Evolutionary conservation across 2,329 filamentous ascomycete species (phyloP), one percentile per base, ranked within the genome.

Genomic region (Cladophialophora exuberans): DNA sequence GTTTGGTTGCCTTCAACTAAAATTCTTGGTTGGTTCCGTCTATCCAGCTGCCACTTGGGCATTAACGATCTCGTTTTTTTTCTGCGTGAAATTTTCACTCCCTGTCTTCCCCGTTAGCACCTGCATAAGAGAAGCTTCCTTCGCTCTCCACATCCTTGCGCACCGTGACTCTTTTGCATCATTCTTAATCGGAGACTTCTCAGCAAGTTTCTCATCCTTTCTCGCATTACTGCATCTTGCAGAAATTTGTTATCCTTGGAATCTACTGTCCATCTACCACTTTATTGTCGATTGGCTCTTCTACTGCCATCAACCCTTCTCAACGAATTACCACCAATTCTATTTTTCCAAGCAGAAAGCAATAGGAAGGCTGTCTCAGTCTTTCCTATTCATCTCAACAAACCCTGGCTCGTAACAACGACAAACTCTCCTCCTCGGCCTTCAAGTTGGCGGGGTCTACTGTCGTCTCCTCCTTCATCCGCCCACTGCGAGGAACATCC

Each of bases 381-480:
- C 61, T 61, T 62, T 63, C 62, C 52, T 63, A 62, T 56, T 55
- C 38, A 44, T 35, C 57, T 59, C 64, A 63, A 66, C 68, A n/a
- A n/a, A 73, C 54, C 59, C 72, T 74, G 73, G 74, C 73, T 71
- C 71, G 63, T 62, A 62, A 68, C 61, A 65, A 68, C 72, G 72
- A 69, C 69, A 62, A 62, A 56, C 63, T 57, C 25, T 51, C 54
- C 42, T 59, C 35, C 18, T 18, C 82, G 76, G 84, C 83, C 84
- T 88, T 84, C 90, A 95, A 95, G 85, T 95, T 95, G 90, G 90
- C 90, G 90, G 88, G 88, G 82, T 79, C 85, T 84, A 80, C 81
- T 76, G 75, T 81, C 76, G 77, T 83, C 78, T 83, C 88, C 74
- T 87, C 85, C 75, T 87, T 87, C 78, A 81, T 87, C 73, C 87